A percentile compares a stretch with the other conserved stretches of the same genome.
These are phyloP conservation scores for Quercus engelmannii DNA, from an alignment of 306 rosid genomes.

Conservation along the genomic window DNA sequence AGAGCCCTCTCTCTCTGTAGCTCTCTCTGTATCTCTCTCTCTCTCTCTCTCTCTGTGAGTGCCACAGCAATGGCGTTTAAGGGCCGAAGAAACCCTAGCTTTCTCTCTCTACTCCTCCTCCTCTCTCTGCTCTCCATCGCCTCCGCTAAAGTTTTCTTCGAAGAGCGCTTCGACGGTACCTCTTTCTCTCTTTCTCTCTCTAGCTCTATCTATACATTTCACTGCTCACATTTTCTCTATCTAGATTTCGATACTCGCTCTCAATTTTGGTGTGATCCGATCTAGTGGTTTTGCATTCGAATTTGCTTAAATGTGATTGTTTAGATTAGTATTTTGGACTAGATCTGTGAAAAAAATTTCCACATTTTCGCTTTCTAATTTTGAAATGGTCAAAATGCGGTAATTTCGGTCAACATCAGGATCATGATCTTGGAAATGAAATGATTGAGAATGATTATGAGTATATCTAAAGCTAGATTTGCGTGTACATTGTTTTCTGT, in stretches of 20 bases:
- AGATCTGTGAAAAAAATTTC: constrained; percentile 36
- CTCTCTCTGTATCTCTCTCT: constrained; percentile 14
- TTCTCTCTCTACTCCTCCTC: constrained; percentile 48
- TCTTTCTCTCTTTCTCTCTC: not conserved
- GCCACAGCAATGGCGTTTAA: constrained; percentile 65
- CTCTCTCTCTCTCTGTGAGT: not conserved
- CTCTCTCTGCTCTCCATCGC: constrained; percentile 57
- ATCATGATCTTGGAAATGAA: not conserved
- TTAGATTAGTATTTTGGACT: constrained; percentile 25
- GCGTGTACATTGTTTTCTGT: no score
- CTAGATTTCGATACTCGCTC: no score
- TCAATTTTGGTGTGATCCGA: constrained; percentile 17
- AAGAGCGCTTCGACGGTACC: constrained; percentile 90
- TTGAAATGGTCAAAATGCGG: not conserved
- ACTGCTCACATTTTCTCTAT: not conserved
- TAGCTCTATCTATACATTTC: no score
- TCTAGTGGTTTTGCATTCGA: constrained; percentile 23
- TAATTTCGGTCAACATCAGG: not conserved
- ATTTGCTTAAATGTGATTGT: constrained; percentile 10
- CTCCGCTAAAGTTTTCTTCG: constrained; percentile 87
- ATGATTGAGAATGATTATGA: no score
- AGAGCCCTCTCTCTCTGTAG: constrained; percentile 23
- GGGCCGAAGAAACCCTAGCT: constrained; percentile 62
- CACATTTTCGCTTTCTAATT: not conserved
- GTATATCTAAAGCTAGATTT: no score